phyloP scores from a whole-genome alignment of 78 protist species.

The Dictyostelium citrinum region DNA sequence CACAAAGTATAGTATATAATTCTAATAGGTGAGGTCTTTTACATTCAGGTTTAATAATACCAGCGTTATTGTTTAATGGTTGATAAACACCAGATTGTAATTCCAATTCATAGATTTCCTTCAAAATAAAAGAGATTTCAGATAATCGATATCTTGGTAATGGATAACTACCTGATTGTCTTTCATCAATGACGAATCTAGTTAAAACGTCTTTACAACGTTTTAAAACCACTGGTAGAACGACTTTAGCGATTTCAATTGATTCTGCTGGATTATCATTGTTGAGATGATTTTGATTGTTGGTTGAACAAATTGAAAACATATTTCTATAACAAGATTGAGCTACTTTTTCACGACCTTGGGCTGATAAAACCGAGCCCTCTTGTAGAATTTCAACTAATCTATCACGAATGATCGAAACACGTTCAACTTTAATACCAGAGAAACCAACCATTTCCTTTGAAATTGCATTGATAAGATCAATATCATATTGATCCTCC shows the following conservation, averaged over 20 bases:
- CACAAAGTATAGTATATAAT: slow-evolving; percentile 46
- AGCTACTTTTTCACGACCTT: slow-evolving; percentile 53
- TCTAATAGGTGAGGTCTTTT: slow-evolving; percentile 68
- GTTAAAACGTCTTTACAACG: slow-evolving; percentile 52
- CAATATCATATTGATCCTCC: slow-evolving; percentile 60
- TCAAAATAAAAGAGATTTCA: slow-evolving; percentile 49
- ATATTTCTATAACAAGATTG: slow-evolving; percentile 69
- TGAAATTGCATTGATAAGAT: slow-evolving; percentile 57
- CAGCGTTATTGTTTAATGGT: not conserved
- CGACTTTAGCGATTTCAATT: slow-evolving; percentile 56
- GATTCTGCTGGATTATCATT: not conserved
- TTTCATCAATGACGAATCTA: slow-evolving; percentile 45
- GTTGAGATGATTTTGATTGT: no score
- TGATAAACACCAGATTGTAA: slow-evolving; percentile 62
- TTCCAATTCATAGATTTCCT: slow-evolving; percentile 35
- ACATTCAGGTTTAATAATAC: not conserved
- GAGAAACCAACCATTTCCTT: slow-evolving; percentile 70
- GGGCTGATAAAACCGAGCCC: slow-evolving; percentile 26
- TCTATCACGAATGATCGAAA: slow-evolving; percentile 62
- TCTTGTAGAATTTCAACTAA: slow-evolving; percentile 51
- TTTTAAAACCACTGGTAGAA: slow-evolving; percentile 51
- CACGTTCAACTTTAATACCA: slow-evolving; percentile 67
- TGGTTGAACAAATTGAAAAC: slow-evolving; percentile 50
- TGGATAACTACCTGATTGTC: slow-evolving; percentile 67
- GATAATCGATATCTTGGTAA: slow-evolving; percentile 37